Evolutionary conservation across 129 eudicot genomes (phyloP), one percentile per base, ranked within the genome.

Genomic region (Flaveria brownii): DNA sequence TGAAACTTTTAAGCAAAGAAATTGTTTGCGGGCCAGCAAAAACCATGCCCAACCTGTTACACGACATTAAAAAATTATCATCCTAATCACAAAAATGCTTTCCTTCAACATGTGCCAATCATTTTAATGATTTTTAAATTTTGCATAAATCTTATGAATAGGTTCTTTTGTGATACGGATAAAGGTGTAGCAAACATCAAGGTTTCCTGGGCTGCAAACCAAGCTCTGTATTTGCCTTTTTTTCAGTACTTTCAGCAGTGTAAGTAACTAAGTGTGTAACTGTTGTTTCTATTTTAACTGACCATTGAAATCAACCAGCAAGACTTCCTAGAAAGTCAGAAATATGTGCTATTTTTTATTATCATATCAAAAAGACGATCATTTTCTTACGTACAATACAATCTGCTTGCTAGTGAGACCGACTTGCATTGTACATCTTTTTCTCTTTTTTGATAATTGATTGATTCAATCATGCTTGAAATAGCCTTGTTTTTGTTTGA

Each of bases 151-250:
- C 18, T 75, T 51, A 28, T 73, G 74, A 22, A 6, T 87, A 88
- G 92, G 92, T 85, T 88, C 92, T 2, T 88, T 88, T 83, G 92
- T 88, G 73, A 70, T 88, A 36, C 87, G 92, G 52, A 85, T 88
- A 77, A 88, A 88, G 82, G 92, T 82, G 57, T 85, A 78, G 84
- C 62, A 70, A 81, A 66, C 46, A 3, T 54, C 9, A 39, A 61
- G 47, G 67, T 39, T 71, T 36, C 46, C 42, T 22, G 16, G 22
- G 72, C 72, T 62, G 78, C 78, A 49, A 36, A 52, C 46, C 56
- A 10, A 55, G 57, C 39, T 64, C 47, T 15, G 47, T 25, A 51
- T 51, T 72, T 72, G 17, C 60, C 41, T 47, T 63, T 62, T 63
- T 63, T 63, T 63, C 47, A 49, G 62, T 61, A 23, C 61, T 47